Evolutionary conservation across 345 rosid genomes (phyloP).

Genomic region (Geranium brycei): DNA sequence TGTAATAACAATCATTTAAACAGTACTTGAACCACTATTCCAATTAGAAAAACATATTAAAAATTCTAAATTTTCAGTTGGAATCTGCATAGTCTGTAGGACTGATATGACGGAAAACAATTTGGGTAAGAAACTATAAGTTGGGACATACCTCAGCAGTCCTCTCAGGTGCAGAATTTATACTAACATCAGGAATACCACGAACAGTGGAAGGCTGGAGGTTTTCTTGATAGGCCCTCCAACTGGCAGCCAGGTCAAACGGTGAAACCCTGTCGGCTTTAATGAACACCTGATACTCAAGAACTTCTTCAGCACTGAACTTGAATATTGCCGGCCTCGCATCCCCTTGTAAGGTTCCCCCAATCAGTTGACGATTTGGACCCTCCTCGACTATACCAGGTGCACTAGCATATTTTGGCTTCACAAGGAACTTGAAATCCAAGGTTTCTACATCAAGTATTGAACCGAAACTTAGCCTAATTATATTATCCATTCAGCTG

Average conservation of each 20-base stretch:
- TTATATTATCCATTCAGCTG: too few relatives aligned
- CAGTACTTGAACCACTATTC: too few relatives aligned
- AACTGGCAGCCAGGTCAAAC: constrained; percentile 95
- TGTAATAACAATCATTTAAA: neutral
- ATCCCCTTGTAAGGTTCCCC: constrained; percentile 82
- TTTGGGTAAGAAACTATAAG: too few relatives aligned
- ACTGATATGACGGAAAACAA: too few relatives aligned
- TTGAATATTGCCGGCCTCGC: constrained; percentile 56
- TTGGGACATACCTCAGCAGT: constrained; percentile 42
- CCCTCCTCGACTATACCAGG: constrained; percentile 91
- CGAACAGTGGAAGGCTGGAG: constrained; percentile 85
- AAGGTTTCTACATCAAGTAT: constrained; percentile 42
- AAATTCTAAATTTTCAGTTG: neutral
- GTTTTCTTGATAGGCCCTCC: constrained; percentile 94
- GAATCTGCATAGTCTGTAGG: neutral
- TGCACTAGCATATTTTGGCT: constrained; percentile 50
- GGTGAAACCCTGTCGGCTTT: constrained; percentile 91
- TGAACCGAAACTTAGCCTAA: neutral
- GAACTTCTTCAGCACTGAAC: constrained; percentile 54
- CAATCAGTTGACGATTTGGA: constrained; percentile 48
- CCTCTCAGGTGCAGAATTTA: constrained; percentile 41
- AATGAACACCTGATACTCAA: constrained; percentile 65
- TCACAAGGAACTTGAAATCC: constrained; percentile 96
- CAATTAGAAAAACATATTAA: neutral
- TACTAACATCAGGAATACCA: constrained; percentile 91